A percentile compares a stretch with the other conserved stretches of the same genome.
Evolutionary conservation across 805 yeast genomes (phyloP).

Genomic region (Yarrowia sp.): DNA sequence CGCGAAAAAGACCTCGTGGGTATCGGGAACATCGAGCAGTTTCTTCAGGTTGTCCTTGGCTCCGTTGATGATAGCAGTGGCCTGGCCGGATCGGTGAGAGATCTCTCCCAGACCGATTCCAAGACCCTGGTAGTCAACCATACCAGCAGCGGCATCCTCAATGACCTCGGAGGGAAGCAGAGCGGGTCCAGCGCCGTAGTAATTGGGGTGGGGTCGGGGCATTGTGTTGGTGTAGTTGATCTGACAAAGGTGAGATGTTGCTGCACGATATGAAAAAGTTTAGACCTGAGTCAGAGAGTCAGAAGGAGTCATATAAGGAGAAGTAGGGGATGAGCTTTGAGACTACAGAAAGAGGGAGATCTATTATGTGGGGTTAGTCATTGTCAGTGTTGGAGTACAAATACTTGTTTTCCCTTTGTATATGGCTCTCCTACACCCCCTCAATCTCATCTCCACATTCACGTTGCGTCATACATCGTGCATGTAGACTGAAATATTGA

Average conservation of each 20-base stretch:
- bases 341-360: neutral
- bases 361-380: no score
- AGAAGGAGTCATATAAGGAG: neutral
- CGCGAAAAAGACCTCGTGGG: conserved; percentile 91
- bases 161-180: conserved; percentile 82
- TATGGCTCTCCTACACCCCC: no score
- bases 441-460: no score
- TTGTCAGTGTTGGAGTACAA: no score
- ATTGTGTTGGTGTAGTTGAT: neutral
- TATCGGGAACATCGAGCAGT: conserved; percentile 79
- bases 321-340: no score
- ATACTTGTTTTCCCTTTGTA: no score
- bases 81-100: conserved; percentile 91
- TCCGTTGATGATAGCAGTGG: conserved; percentile 74
- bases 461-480: conserved; percentile 9
- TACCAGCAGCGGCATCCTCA: conserved; percentile 85
- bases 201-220: conserved; percentile 48
- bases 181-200: conserved; percentile 99
- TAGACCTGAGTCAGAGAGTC: conserved; percentile 30
- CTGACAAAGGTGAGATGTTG: neutral
- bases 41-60: conserved; percentile 72
- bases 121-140: conserved; percentile 69
- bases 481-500: conserved; percentile 1
- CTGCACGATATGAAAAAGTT: conserved; percentile 10
- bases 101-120: conserved; percentile 95